Conservation (phyloP, 2,329 filamentous ascomycete genomes). For the Sphaerulina vaccinii region DNA sequence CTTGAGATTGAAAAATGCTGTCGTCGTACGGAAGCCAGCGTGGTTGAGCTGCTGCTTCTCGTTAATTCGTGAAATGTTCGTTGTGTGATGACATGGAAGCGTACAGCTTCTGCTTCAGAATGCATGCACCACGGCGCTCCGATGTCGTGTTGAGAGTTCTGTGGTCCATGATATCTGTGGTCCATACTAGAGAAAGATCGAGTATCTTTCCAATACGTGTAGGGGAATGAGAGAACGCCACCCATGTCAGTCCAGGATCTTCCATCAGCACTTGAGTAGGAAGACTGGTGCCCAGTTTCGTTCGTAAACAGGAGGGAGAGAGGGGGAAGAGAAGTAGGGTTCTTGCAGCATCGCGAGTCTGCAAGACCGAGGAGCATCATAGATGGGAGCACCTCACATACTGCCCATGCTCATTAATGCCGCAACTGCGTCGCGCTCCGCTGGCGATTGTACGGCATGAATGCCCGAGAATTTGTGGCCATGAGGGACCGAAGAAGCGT, state of each 20-base stretch:
- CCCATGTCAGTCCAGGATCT: slow-evolving; percentile 42
- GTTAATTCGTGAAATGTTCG: neutral
- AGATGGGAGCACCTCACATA: no score
- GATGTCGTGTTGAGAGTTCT: slow-evolving; percentile 34
- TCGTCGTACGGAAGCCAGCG: neutral
- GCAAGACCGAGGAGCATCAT: no score
- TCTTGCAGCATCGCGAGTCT: no score
- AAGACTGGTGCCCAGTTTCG: slow-evolving; percentile 40
- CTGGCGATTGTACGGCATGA: slow-evolving; percentile 50
- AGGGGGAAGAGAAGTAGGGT: slow-evolving; percentile 4
- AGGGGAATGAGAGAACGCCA: slow-evolving; percentile 28
- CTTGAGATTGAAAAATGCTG: slow-evolving; percentile 4
- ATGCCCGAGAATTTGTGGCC: slow-evolving; percentile 6
- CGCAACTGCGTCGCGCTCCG: slow-evolving; percentile 79
- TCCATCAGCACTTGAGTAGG: slow-evolving; percentile 40
- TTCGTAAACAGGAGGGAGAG: slow-evolving; percentile 28
- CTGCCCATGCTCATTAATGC: slow-evolving; percentile 79
- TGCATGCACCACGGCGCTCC: slow-evolving; percentile 17
- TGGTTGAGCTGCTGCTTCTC: neutral
- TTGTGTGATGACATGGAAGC: no score
- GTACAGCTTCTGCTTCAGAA: neutral
- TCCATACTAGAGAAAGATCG: slow-evolving; percentile 13
- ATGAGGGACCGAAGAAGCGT: slow-evolving; percentile 29
- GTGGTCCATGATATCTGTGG: slow-evolving; percentile 9
- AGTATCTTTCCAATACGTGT: slow-evolving; percentile 20